These are phyloP conservation scores for Aspergillus campestris DNA, from an alignment of 495 filamentous ascomycete genomes.

Conservation along the genomic window DNA sequence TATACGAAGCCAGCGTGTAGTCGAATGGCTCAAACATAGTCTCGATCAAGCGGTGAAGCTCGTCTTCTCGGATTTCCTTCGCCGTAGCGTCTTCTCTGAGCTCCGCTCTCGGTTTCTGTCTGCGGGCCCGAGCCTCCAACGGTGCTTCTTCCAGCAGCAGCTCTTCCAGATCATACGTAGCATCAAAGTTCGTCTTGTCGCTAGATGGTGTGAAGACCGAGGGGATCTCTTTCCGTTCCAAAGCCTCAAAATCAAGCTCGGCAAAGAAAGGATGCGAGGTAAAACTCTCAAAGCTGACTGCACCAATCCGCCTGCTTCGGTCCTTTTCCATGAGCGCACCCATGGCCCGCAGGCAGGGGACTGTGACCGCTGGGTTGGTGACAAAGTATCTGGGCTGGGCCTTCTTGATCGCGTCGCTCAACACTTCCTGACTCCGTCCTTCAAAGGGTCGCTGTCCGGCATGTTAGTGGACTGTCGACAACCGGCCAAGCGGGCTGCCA, in stretches of 20 bases:
- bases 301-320: slow-evolving; percentile 70
- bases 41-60: slow-evolving; percentile 90
- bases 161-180: slow-evolving; percentile 95
- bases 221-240: slow-evolving; percentile 83
- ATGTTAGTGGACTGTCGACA: slow-evolving; percentile 18
- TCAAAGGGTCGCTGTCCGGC: slow-evolving; percentile 71
- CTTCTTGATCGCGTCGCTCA: slow-evolving; percentile 74
- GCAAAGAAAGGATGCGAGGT: slow-evolving; percentile 84
- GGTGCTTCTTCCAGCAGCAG: slow-evolving; percentile 91
- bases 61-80: slow-evolving; percentile 90
- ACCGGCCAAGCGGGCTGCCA: background rate
- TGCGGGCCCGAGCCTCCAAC: slow-evolving; percentile 80
- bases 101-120: slow-evolving; percentile 87
- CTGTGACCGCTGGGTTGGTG: slow-evolving; percentile 80
- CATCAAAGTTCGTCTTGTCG: slow-evolving; percentile 98
- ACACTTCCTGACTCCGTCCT: slow-evolving; percentile 69
- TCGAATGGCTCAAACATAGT: slow-evolving; percentile 93
- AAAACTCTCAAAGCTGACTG: slow-evolving; percentile 69
- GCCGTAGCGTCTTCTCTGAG: slow-evolving; percentile 91
- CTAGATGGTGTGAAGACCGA: slow-evolving; percentile 87
- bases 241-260: slow-evolving; percentile 70
- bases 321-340: slow-evolving; percentile 73
- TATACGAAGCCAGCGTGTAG: slow-evolving; percentile 70
- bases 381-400: slow-evolving; percentile 79
- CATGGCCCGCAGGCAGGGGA: slow-evolving; percentile 79